Percentiles rank a stretch among this genome's conserved stretches.
Evolutionary conservation across 768 basidiomycete species (phyloP).

Genomic region (Suillus paluster): DNA sequence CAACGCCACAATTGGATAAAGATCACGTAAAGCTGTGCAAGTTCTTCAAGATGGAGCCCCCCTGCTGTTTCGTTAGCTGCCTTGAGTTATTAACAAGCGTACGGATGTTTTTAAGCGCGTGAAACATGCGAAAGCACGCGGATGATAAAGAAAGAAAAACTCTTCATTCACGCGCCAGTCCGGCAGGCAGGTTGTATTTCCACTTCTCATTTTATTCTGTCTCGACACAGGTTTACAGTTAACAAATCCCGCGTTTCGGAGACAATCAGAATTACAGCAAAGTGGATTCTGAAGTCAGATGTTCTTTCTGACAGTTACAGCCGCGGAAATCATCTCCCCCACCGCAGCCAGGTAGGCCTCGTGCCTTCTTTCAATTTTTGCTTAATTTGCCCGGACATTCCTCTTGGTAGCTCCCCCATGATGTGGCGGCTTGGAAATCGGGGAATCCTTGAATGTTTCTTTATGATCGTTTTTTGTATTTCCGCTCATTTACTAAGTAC

Average conservation of each 20-base stretch:
- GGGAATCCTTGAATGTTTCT: neutral
- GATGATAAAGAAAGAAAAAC: neutral
- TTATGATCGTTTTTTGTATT: neutral
- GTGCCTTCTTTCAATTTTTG: constrained; percentile 19
- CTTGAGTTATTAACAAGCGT: neutral
- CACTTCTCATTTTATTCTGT: neutral
- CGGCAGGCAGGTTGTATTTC: neutral
- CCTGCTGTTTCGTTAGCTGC: neutral
- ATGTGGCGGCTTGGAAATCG: neutral
- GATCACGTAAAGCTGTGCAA: constrained; percentile 15
- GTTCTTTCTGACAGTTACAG: constrained; percentile 25
- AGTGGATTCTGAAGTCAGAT: constrained; percentile 19
- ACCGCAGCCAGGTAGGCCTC: constrained; percentile 21
- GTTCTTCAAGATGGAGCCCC: neutral
- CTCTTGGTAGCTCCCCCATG: neutral
- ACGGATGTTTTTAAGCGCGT: neutral
- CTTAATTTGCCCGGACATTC: neutral
- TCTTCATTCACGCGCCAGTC: neutral
- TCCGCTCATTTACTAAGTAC: neutral
- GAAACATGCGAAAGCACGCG: neutral
- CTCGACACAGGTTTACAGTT: constrained; percentile 5
- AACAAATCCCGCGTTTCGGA: constrained; percentile 15
- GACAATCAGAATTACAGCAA: constrained; percentile 24
- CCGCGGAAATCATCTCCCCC: constrained; percentile 37
- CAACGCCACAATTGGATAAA: constrained; percentile 4